Base-by-base conservation (phyloP, 257 asterid species). In the Lycium barbarum region DNA sequence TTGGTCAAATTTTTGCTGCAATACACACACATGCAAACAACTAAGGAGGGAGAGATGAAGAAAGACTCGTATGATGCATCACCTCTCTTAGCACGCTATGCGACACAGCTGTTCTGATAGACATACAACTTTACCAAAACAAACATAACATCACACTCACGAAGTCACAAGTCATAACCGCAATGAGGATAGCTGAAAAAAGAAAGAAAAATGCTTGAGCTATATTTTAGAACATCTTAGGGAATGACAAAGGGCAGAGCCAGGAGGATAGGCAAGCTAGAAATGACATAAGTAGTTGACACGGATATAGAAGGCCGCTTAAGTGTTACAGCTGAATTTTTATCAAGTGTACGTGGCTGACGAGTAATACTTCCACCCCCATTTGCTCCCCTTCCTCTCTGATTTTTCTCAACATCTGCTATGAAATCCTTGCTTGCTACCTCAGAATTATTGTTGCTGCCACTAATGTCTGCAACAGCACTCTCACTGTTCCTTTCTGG, bases 361-460 rank as follows among this genome's bases (percentile, higher is more conserved):
- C 90, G 94, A 76, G 84, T 88, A 4, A 85, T 17, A 84, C 90
- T 85, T 66, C 88, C 90, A 72, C 93, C 93, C 14, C 97, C 95
- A 40, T 80, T 22, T 1, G 92, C 10, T 2, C 94, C 93, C 73
- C 5, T 90, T 12, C 89, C 92, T 83, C 53, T 78, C 87, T 70
- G 89, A 45, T 81, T 90, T 71, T 86, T 91, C 13, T 70, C 83
- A 36, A 47, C 33, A 12, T 88, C 38, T 73, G 67, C 59, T 83
- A 53, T 47, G 17, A 85, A 17, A 6, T 84, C 20, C 66, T 62
- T 86, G 33, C 45, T 79, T 38, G 68, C 86, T 4, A 18, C 58
- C 71, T 63, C 88, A 81, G 63, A 26, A 11, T 61, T 15, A 59
- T 72, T 35, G 40, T 26, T 40, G 1, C 3, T 61, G 4, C 80